Conservation (phyloP, 441 rosid species). For the Eutrema salsugineum region DNA sequence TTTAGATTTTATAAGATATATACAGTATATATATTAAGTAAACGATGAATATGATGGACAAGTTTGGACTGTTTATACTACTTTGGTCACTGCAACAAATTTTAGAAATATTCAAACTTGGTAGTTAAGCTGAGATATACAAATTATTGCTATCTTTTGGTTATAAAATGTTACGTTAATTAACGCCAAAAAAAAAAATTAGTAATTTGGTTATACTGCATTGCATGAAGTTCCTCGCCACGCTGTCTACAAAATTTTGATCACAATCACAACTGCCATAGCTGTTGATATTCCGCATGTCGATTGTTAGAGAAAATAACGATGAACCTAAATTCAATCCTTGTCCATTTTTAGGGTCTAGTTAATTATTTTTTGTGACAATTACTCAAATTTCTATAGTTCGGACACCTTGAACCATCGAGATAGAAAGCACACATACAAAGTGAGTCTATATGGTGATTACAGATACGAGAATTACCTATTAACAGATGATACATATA, state of each 20-base stretch:
- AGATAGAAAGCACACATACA: neutral
- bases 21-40: neutral
- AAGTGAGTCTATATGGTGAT: neutral
- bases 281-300: neutral
- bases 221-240: neutral
- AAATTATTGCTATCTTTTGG: neutral
- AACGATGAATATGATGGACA: neutral
- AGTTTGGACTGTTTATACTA: neutral
- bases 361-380: too few relatives aligned
- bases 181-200: too few relatives aligned
- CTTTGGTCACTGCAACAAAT: neutral
- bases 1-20: too few relatives aligned
- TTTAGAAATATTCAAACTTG: too few relatives aligned
- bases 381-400: too few relatives aligned
- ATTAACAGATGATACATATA: neutral
- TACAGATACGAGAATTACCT: neutral
- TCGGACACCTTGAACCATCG: too few relatives aligned
- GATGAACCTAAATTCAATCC: too few relatives aligned
- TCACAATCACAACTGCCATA: neutral
- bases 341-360: too few relatives aligned
- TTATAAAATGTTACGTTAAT: too few relatives aligned
- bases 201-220: neutral
- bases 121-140: neutral
- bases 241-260: neutral
- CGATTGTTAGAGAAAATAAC: neutral